phyloP scores from a whole-genome alignment of 768 basidiomycete genomes.

The Phaeotremella skinneri region DNA sequence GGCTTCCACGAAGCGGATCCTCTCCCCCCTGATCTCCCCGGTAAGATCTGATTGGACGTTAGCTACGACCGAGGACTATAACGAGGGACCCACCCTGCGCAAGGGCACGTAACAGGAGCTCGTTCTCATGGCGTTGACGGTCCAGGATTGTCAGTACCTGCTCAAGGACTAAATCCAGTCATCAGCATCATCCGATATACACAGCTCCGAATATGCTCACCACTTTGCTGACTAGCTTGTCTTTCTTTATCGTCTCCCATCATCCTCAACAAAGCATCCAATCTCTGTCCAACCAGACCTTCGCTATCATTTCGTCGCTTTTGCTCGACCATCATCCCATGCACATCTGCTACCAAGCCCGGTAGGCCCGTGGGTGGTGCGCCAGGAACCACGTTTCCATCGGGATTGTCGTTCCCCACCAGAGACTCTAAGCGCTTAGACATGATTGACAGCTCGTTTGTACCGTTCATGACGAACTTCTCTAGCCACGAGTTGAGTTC shows the following conservation, averaged over 20 bases:
- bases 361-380: slow-evolving; percentile 29
- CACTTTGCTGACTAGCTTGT: slow-evolving; percentile 37
- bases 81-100: slow-evolving; percentile 58
- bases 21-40: slow-evolving; percentile 78
- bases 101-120: slow-evolving; percentile 64
- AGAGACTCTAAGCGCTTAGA: slow-evolving; percentile 64
- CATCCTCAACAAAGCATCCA: slow-evolving; percentile 44
- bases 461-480: slow-evolving; percentile 73
- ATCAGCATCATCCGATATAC: neutral
- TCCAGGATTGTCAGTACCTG: slow-evolving; percentile 57
- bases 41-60: slow-evolving; percentile 63
- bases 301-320: slow-evolving; percentile 57
- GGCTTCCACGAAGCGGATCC: slow-evolving; percentile 84
- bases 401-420: slow-evolving; percentile 47
- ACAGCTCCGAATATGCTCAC: slow-evolving; percentile 20
- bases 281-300: slow-evolving; percentile 56
- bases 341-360: slow-evolving; percentile 53
- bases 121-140: slow-evolving; percentile 70
- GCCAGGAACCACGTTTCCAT: neutral
- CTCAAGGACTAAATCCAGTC: slow-evolving; percentile 37
- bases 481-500: slow-evolving; percentile 68
- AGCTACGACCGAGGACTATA: slow-evolving; percentile 6
- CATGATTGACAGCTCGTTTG: slow-evolving; percentile 66
- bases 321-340: slow-evolving; percentile 53
- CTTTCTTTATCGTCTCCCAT: slow-evolving; percentile 49